Conservation (phyloP, 108 stramenopile species). For the Nitzschia palea region DNA sequence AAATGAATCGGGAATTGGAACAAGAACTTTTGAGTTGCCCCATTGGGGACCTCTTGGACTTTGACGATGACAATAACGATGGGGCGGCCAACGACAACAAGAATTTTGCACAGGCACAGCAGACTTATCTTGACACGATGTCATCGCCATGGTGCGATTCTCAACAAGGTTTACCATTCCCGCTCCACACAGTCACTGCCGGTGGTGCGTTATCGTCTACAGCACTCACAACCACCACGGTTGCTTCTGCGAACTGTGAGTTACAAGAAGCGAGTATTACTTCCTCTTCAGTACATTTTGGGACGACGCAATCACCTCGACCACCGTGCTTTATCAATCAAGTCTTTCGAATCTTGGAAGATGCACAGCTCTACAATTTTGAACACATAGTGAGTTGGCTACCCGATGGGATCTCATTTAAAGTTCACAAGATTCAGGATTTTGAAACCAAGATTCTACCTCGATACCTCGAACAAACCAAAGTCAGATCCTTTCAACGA, state of each 20-base stretch:
- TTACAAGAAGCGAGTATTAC: too few relatives aligned
- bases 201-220: too few relatives aligned
- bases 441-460: constrained; percentile 48
- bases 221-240: too few relatives aligned
- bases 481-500: constrained; percentile 48
- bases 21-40: neutral
- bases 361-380: constrained; percentile 2
- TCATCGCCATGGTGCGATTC: too few relatives aligned
- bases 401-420: constrained; percentile 23
- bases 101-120: too few relatives aligned
- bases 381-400: constrained; percentile 20
- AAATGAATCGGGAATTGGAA: neutral
- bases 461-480: constrained; percentile 36
- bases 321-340: constrained; percentile 4
- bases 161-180: too few relatives aligned
- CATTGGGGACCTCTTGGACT: neutral
- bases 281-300: too few relatives aligned
- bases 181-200: too few relatives aligned
- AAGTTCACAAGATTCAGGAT: constrained; percentile 26
- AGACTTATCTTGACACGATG: too few relatives aligned
- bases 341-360: constrained; percentile 24
- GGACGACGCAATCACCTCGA: too few relatives aligned
- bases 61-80: neutral
- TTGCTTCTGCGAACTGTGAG: too few relatives aligned
- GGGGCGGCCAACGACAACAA: too few relatives aligned